Evolutionary conservation across 2,329 filamentous ascomycete species (phyloP).

Genomic region (Sporothrix phasma): DNA sequence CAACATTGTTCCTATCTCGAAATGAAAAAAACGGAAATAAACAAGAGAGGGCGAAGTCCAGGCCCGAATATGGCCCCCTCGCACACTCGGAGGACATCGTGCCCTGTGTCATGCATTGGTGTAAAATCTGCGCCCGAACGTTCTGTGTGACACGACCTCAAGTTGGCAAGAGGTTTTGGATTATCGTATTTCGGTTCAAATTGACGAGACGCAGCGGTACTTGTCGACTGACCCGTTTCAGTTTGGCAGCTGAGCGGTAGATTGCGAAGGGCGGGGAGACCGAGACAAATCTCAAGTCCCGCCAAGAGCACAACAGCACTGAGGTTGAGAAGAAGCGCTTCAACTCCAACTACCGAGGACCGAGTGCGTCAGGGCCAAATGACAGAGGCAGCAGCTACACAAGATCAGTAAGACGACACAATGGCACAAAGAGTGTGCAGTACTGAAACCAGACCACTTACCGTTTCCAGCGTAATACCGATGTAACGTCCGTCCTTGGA

Average conservation of each 20-base stretch:
- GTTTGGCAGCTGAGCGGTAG: too few relatives aligned
- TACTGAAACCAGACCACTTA: constrained; percentile 30
- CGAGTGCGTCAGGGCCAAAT: constrained; percentile 53
- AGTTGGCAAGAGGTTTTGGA: not conserved
- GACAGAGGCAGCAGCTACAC: constrained; percentile 57
- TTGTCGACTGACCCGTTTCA: not conserved
- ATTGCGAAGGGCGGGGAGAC: too few relatives aligned
- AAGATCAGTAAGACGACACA: constrained; percentile 8
- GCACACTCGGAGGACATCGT: not conserved
- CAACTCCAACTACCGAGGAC: not conserved
- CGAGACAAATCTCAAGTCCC: not conserved
- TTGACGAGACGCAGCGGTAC: not conserved
- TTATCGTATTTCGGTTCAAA: not conserved
- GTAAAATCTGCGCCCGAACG: not conserved
- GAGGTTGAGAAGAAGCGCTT: not conserved
- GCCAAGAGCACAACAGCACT: not conserved
- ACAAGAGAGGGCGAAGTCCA: not conserved
- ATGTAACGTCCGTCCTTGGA: constrained; percentile 66
- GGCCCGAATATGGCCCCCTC: not conserved
- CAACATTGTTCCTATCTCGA: not conserved
- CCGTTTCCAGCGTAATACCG: constrained; percentile 60
- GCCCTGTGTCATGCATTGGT: not conserved
- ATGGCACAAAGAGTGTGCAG: not conserved
- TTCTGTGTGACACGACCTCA: not conserved
- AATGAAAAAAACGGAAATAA: not conserved